phyloP scores from a whole-genome alignment of 768 basidiomycete species.

The Hydnum rufescens region DNA sequence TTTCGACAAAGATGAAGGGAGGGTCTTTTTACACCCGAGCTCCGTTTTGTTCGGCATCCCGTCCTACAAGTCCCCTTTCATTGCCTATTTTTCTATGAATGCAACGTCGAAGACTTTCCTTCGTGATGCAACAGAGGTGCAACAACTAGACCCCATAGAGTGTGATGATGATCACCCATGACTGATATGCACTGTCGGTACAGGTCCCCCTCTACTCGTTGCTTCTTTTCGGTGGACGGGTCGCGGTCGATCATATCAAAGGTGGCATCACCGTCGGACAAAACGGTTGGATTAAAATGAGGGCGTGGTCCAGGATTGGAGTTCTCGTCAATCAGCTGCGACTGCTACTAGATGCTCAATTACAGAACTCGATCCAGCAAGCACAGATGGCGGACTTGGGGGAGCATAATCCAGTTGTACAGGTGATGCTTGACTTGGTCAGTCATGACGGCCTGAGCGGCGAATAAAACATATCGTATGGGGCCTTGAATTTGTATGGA shows the following conservation, averaged over 20 bases:
- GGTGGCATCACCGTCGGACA: slow-evolving; percentile 54
- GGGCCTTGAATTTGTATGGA: no score
- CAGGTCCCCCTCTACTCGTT: slow-evolving; percentile 79
- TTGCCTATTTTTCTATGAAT: slow-evolving; percentile 70
- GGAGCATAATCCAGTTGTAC: slow-evolving; percentile 31
- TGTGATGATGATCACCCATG: background rate
- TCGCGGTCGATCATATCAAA: slow-evolving; percentile 57
- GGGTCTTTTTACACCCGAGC: slow-evolving; percentile 68
- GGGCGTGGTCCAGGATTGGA: slow-evolving; percentile 79
- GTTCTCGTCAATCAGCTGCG: slow-evolving; percentile 72
- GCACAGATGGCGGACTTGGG: slow-evolving; percentile 29
- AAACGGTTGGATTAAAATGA: slow-evolving; percentile 37
- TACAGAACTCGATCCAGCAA: slow-evolving; percentile 43
- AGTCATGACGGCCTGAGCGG: slow-evolving; percentile 18
- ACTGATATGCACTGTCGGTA: background rate
- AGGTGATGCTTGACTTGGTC: slow-evolving; percentile 23
- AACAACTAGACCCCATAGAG: background rate
- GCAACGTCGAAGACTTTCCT: slow-evolving; percentile 70
- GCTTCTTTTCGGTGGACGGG: slow-evolving; percentile 63
- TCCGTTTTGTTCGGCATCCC: slow-evolving; percentile 59
- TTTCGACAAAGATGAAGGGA: slow-evolving; percentile 39
- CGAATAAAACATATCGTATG: background rate
- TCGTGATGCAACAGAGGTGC: slow-evolving; percentile 74
- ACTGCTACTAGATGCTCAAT: slow-evolving; percentile 46
- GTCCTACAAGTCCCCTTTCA: slow-evolving; percentile 57